Evolutionary conservation across 2,329 filamentous ascomycete species (phyloP).

Genomic region (Colletotrichum chrysophilum): DNA sequence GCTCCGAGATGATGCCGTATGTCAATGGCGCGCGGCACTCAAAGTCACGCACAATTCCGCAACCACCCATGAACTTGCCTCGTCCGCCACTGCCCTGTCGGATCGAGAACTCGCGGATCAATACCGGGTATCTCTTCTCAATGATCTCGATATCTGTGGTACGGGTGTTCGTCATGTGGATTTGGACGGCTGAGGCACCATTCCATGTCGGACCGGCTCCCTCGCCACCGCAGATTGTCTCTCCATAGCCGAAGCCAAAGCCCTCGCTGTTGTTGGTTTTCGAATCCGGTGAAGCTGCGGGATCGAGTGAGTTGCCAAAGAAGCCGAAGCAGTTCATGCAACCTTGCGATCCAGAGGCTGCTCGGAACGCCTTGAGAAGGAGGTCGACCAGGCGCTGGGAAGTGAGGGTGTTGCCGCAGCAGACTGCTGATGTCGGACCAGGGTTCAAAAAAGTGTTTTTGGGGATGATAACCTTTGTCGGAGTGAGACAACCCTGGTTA

Average conservation of each 20-base stretch:
- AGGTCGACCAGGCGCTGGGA: conserved; percentile 59
- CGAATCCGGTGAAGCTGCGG: neutral
- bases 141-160: conserved; percentile 84
- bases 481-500: conserved; percentile 65
- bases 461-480: conserved; percentile 77
- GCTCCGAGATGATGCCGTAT: conserved; percentile 72
- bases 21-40: conserved; percentile 74
- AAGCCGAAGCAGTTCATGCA: conserved; percentile 80
- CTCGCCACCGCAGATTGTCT: conserved; percentile 76
- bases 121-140: conserved; percentile 75
- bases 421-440: conserved; percentile 33
- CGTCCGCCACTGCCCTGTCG: conserved; percentile 66
- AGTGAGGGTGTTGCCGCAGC: conserved; percentile 36
- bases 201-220: neutral
- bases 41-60: conserved; percentile 73
- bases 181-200: conserved; percentile 65
- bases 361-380: conserved; percentile 76
- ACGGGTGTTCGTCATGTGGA: conserved; percentile 85
- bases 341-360: conserved; percentile 76
- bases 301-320: neutral
- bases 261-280: conserved; percentile 51
- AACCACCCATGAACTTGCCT: conserved; percentile 67
- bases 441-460: conserved; percentile 49
- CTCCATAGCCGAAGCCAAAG: conserved; percentile 82
- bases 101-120: conserved; percentile 73